Conservation (phyloP, 2,329 filamentous ascomycete genomes). For the Cladobotryum protrusum region DNA sequence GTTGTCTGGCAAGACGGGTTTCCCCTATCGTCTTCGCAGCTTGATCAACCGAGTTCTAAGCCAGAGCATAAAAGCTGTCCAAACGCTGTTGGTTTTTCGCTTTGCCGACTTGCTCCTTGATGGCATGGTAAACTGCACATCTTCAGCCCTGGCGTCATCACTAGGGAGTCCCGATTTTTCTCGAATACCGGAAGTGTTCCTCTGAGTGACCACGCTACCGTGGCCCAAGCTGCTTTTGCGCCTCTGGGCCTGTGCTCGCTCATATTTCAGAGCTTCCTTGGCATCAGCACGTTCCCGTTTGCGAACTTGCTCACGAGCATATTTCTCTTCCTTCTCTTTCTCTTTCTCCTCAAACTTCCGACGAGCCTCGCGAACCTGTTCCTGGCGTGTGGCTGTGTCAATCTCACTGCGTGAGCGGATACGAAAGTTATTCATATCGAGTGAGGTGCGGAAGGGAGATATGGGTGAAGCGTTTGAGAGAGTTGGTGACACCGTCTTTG, state of each 20-base stretch:
- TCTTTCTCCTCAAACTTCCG: constrained; percentile 59
- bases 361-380: constrained; percentile 55
- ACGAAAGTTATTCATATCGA: constrained; percentile 53
- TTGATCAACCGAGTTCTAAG: constrained; percentile 47
- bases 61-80: constrained; percentile 60
- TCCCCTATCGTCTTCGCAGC: constrained; percentile 33
- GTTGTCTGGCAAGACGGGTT: neutral
- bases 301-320: constrained; percentile 51
- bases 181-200: constrained; percentile 18
- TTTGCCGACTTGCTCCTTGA: constrained; percentile 45
- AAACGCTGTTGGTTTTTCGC: constrained; percentile 54
- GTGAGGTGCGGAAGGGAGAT: constrained; percentile 52
- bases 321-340: constrained; percentile 55
- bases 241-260: constrained; percentile 38
- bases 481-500: constrained; percentile 17
- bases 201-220: constrained; percentile 24
- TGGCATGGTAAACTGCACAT: constrained; percentile 38
- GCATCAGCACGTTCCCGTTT: constrained; percentile 53
- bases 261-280: constrained; percentile 48
- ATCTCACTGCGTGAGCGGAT: constrained; percentile 56
- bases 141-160: constrained; percentile 29
- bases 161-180: constrained; percentile 35
- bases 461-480: constrained; percentile 26
- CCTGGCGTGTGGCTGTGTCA: constrained; percentile 47
- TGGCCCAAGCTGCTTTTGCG: constrained; percentile 33